A percentile compares a stretch with the other conserved stretches of the same genome.
Conservation (phyloP, 2,329 filamentous ascomycete genomes). For the Penicillium hordei region DNA sequence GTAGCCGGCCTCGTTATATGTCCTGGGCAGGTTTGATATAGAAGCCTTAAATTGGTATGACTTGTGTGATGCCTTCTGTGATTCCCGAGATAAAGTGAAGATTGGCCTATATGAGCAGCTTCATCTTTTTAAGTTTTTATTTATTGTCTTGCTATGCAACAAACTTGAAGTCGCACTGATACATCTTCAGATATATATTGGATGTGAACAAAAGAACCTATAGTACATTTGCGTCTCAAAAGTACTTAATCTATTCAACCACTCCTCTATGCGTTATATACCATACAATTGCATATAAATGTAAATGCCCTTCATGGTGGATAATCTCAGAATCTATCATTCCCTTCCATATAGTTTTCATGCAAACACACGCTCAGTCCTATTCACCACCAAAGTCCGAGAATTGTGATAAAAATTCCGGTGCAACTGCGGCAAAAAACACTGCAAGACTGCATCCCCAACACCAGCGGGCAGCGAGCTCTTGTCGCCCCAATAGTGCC, state of each 20-base stretch:
- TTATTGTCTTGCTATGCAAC: neutral
- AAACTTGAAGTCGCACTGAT: neutral
- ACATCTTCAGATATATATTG: neutral
- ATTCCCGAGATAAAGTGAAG: neutral
- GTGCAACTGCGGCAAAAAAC: slow-evolving; percentile 17
- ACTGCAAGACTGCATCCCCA: slow-evolving; percentile 13
- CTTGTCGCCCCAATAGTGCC: slow-evolving; percentile 22
- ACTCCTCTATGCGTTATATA: neutral
- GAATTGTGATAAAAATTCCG: slow-evolving; percentile 4
- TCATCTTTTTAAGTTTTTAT: neutral
- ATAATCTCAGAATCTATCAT: neutral
- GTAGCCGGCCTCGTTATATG: slow-evolving; percentile 29
- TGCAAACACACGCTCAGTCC: neutral
- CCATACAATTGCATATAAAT: neutral
- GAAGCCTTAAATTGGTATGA: neutral
- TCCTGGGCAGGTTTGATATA: slow-evolving; percentile 1
- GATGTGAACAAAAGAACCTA: neutral
- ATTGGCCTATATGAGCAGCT: neutral
- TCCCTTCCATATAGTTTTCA: neutral
- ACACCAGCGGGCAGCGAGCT: slow-evolving; percentile 5
- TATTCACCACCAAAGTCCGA: neutral
- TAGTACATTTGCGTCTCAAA: neutral
- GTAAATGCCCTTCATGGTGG: neutral
- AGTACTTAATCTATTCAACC: neutral
- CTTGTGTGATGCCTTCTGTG: neutral